A percentile compares a stretch with the other conserved stretches of the same genome.
These are phyloP conservation scores for Penicillium sp. DNA, from an alignment of 2,329 filamentous ascomycete genomes.

Conservation along the genomic window DNA sequence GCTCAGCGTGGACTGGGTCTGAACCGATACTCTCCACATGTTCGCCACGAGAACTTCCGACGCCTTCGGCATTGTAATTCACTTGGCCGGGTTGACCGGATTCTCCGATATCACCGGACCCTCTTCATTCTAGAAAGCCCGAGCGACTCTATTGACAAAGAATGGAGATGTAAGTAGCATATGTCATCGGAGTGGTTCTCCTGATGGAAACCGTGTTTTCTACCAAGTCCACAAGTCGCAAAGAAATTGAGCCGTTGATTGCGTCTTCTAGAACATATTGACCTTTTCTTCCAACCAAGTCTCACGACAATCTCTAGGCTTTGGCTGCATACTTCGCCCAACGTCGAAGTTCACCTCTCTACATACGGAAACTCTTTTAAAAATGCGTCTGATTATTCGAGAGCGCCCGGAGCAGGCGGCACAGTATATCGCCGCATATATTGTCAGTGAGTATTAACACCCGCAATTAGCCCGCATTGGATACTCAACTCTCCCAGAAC, in stretches of 20 bases:
- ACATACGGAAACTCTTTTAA: too few species aligned
- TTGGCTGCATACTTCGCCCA: neutral
- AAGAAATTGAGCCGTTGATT: neutral
- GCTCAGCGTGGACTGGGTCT: neutral
- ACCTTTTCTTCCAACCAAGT: neutral
- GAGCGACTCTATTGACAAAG: neutral
- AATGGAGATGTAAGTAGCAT: neutral
- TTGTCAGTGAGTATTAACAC: slow-evolving; percentile 1
- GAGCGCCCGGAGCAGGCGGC: slow-evolving; percentile 1
- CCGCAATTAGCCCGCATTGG: too few species aligned
- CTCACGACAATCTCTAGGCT: neutral
- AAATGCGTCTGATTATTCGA: slow-evolving; percentile 2
- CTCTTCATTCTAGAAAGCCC: neutral
- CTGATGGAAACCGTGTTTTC: neutral
- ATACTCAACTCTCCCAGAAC: neutral
- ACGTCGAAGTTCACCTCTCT: neutral
- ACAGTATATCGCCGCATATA: slow-evolving; percentile 2
- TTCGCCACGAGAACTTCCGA: neutral
- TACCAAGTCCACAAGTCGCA: neutral
- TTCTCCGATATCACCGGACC: slow-evolving; percentile 3
- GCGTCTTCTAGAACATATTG: neutral
- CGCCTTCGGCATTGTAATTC: neutral
- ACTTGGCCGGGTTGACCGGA: slow-evolving; percentile 1
- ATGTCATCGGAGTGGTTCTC: neutral
- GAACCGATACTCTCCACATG: neutral